Conservation (phyloP, 2,329 filamentous ascomycete genomes). For the Leptographium galeiforme region DNA sequence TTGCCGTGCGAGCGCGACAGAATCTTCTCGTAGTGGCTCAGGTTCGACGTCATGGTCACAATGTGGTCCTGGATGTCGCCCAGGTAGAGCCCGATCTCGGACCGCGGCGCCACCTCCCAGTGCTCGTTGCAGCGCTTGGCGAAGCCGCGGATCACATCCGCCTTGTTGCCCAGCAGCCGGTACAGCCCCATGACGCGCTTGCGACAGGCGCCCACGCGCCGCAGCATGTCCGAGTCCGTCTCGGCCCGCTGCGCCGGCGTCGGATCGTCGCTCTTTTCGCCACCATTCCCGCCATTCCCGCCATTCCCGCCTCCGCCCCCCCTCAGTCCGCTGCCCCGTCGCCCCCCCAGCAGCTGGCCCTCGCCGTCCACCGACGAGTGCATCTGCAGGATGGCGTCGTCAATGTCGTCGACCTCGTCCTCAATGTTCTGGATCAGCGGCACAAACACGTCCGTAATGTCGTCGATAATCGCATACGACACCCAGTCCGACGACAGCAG, state of each 20-base stretch:
- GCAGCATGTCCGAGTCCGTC: constrained; percentile 52
- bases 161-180: constrained; percentile 86
- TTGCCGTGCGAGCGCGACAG: constrained; percentile 85
- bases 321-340: background rate
- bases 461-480: constrained; percentile 93
- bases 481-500: constrained; percentile 95
- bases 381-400: constrained; percentile 75
- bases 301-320: background rate
- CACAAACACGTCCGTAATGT: constrained; percentile 93
- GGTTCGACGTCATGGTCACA: constrained; percentile 93
- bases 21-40: constrained; percentile 92
- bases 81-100: constrained; percentile 92
- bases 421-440: constrained; percentile 88
- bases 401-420: constrained; percentile 92
- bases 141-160: constrained; percentile 97
- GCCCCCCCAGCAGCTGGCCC: background rate
- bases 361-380: constrained; percentile 40
- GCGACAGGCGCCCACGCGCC: constrained; percentile 81
- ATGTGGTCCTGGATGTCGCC: constrained; percentile 99
- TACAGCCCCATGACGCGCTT: constrained; percentile 98
- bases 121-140: constrained; percentile 97
- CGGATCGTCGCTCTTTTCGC: constrained; percentile 28
- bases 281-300: too few species aligned
- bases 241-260: constrained; percentile 5
- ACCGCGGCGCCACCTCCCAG: constrained; percentile 89